Evolutionary conservation across 164 flowering plant species (phyloP), one percentile per base, ranked within the genome.

Genomic region (Vitis rotundifolia): DNA sequence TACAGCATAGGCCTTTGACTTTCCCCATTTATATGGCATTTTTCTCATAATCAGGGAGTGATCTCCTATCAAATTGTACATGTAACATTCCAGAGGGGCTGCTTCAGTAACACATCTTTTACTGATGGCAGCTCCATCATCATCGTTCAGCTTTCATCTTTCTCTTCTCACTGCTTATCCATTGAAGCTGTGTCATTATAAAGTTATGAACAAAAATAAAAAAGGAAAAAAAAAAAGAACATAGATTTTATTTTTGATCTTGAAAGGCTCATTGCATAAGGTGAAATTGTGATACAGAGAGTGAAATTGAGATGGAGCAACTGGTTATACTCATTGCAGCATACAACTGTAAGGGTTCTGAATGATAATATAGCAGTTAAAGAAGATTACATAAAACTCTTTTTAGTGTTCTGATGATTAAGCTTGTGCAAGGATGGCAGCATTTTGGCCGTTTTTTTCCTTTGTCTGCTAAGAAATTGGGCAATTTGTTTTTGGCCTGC

Each of bases 1-100:
- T 18, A 82, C 92, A 69, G 94, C 96, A 44, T 91, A 84, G 68
- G 5, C 44, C 44, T 6, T 6, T 37, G 44, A 6, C 44, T 37
- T 37, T 5, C 7, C 44, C 44, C 7, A 37, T 37, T 37, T 37
- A 37, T 5, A 37, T 37, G 44, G 2, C 26, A 22, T 22, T 22
- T 22, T 22, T 22, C 26, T 22, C 26, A 22, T 22, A 22, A 22
- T 1, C 26, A 22, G 26, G 26, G 2, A 22, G 26, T 22, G 26
- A 22, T 22, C 26, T 22, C 26, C 26, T 22, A 0, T 22, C 26
- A 37, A 37, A 37, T 37, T 37, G 44, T 37, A 37, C 44, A 37
- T 37, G 44, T 5, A 3, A 37, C 44, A 37, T 37, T 37, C 44
- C 44, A 37, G 7, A 37, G 44, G 44, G 7, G 44, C 44, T 37